These are phyloP conservation scores for Aspergillus leporis DNA, from an alignment of 495 filamentous ascomycete genomes.

Conservation along the genomic window DNA sequence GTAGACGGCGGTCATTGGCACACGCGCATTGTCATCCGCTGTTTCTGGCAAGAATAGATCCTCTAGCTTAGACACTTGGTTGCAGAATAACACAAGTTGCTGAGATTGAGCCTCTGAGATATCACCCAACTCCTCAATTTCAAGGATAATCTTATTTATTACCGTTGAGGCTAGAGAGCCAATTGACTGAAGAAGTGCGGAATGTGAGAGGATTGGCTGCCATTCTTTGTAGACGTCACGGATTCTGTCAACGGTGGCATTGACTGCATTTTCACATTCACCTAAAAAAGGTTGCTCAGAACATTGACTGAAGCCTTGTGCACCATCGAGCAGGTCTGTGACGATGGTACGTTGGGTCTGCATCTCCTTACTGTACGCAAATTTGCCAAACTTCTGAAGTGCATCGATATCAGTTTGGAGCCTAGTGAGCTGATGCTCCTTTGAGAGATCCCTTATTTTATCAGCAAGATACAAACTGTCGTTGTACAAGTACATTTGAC, in stretches of 20 bases:
- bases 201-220: slow-evolving; percentile 77
- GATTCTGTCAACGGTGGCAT: slow-evolving; percentile 66
- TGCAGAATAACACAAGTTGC: slow-evolving; percentile 71
- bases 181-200: slow-evolving; percentile 79
- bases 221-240: slow-evolving; percentile 69
- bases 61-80: slow-evolving; percentile 66
- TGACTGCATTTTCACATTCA: slow-evolving; percentile 71
- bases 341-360: slow-evolving; percentile 79
- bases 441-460: slow-evolving; percentile 59
- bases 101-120: slow-evolving; percentile 88
- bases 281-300: slow-evolving; percentile 60
- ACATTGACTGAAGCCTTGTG: slow-evolving; percentile 63
- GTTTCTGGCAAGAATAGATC: slow-evolving; percentile 69
- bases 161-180: slow-evolving; percentile 81
- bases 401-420: slow-evolving; percentile 69
- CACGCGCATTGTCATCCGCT: slow-evolving; percentile 31
- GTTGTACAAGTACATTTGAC: slow-evolving; percentile 93
- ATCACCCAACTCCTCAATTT: slow-evolving; percentile 81
- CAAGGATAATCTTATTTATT: slow-evolving; percentile 75
- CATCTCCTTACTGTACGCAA: slow-evolving; percentile 87
- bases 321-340: slow-evolving; percentile 79
- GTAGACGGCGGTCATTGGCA: slow-evolving; percentile 76
- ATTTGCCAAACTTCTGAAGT: slow-evolving; percentile 76
- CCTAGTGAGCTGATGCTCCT: slow-evolving; percentile 51
- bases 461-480: slow-evolving; percentile 79